These are phyloP conservation scores for Magnolia kwangsiensis DNA, from an alignment of 164 flowering plant species.

Conservation along the genomic window DNA sequence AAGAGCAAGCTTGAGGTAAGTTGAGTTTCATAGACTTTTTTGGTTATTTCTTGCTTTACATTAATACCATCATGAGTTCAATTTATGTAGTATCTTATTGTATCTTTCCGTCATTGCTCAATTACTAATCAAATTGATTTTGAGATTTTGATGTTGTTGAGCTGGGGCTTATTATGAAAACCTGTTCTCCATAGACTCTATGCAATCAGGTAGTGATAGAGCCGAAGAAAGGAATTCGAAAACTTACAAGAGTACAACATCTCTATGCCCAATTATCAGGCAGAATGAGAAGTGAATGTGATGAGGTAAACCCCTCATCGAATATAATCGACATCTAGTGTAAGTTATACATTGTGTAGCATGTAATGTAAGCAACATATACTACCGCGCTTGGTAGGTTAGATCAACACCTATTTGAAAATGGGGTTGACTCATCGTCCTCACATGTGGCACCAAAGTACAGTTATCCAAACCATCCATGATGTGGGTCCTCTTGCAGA, in stretches of 20 bases:
- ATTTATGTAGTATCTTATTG: neutral
- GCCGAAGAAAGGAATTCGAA: constrained; percentile 68
- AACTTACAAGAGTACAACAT: constrained; percentile 88
- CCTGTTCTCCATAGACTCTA: constrained; percentile 45
- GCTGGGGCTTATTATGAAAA: neutral
- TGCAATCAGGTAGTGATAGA: constrained; percentile 56
- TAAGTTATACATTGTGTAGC: no score
- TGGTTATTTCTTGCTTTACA: constrained; percentile 1
- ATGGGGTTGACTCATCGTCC: no score
- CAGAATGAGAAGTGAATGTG: constrained; percentile 68
- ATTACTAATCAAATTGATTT: neutral
- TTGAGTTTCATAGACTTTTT: constrained; percentile 12
- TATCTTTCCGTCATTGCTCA: neutral
- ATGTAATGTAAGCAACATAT: no score
- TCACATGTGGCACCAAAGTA: no score
- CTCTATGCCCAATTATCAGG: constrained; percentile 71
- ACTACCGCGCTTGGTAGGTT: no score
- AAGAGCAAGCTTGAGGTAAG: constrained; percentile 76
- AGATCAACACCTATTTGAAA: no score
- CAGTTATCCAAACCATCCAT: no score
- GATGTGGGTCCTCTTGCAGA: no score
- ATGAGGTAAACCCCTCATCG: constrained; percentile 54
- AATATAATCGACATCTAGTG: neutral
- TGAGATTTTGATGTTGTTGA: neutral
- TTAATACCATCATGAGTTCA: neutral